phyloP scores from a whole-genome alignment of 1,284 basidiomycete genomes.

The Ceratobasidium sp. region DNA sequence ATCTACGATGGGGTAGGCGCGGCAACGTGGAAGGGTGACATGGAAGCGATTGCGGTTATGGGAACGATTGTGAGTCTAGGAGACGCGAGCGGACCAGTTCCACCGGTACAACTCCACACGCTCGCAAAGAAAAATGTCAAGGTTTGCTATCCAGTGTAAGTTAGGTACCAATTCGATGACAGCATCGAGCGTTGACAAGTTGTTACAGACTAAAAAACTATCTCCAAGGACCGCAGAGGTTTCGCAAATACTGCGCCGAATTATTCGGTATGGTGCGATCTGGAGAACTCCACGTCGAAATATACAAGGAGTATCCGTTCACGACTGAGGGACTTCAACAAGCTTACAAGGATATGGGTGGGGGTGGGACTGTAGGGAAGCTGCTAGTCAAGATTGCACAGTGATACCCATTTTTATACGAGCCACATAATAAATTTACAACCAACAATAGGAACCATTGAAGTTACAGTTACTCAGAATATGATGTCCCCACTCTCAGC shows the following conservation, averaged over 20 bases:
- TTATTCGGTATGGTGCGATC: constrained; percentile 76
- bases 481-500: no score
- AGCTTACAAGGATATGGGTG: constrained; percentile 83
- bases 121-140: constrained; percentile 88
- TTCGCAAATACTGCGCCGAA: constrained; percentile 73
- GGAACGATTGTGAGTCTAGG: constrained; percentile 92
- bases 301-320: constrained; percentile 89
- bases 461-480: no score
- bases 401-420: no score
- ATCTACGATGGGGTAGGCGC: constrained; percentile 93
- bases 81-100: constrained; percentile 88
- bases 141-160: constrained; percentile 80
- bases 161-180: constrained; percentile 40
- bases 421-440: no score
- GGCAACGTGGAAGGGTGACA: constrained; percentile 82
- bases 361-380: constrained; percentile 86
- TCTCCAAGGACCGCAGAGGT: constrained; percentile 78
- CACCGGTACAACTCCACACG: constrained; percentile 80
- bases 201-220: constrained; percentile 64
- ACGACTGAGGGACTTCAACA: constrained; percentile 82
- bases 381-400: constrained; percentile 75
- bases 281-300: constrained; percentile 76
- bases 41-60: constrained; percentile 83
- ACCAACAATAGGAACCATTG: no score
- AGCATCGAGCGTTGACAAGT: constrained; percentile 1